Base-by-base conservation (phyloP, 192 early-diverging fungal species). In the Funneliformis geosporum region DNA sequence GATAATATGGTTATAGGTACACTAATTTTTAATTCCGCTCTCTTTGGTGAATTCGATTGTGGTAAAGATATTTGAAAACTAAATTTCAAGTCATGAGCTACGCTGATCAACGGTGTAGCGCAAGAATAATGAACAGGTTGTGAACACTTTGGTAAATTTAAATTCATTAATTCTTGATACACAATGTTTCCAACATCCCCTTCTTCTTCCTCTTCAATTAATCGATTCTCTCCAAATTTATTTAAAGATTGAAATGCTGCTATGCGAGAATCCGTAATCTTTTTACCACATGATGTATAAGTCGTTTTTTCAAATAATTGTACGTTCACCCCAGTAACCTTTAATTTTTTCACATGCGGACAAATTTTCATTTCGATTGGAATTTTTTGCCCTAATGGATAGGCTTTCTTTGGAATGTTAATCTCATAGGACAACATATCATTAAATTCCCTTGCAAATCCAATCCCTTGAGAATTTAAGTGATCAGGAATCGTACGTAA, bases 81-180 rank as follows among this genome's bases (percentile, higher is more conserved):
- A 38, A 75, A 75, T 75, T 60, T 55, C 40, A 75, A 61, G 40
- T 75, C 50, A 75, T 75, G 73, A 28, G 70, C 8, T n/a, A 75
- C 27, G 60, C 28, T 75, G 5, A 75, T 40, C 60, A 75, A 75
- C 5, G 73, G 55, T 7, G 59, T 75, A 39, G 23, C 12, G n/a
- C 73, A 55, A 38, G 55, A 60, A 60, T 60, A 75, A 55, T 75
- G 73, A 44, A 75, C 28, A 18, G 73, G 59, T 18, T 4, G 9
- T 3, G 46, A 5, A 75, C 73, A 75, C 8, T 40, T 60, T 38
- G 73, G 59, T 25, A 75, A 40, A 61, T 28, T 18, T 40, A 75
- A 39, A n/a, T 55, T 23, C 73, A 75, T 42, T 25, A 14, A 25
- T 60, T 60, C 28, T 60, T 75, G 73, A 60, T 75, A 75, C 18